These are phyloP conservation scores for Saksenaea vasiformis DNA, from an alignment of 371 early-diverging fungal species.

Conservation along the genomic window DNA sequence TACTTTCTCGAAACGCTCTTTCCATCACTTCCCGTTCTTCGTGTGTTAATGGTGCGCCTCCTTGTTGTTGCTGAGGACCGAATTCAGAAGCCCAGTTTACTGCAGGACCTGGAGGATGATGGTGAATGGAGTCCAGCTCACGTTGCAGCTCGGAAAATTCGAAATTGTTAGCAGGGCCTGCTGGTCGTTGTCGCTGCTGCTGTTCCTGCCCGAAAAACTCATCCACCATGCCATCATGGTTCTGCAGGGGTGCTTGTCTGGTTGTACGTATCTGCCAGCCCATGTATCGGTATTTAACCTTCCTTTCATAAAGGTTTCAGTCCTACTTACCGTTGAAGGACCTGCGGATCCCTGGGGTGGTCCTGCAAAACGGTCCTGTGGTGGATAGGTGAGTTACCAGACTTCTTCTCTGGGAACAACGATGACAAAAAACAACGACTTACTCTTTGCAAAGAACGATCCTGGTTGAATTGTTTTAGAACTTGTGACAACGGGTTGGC, in stretches of 20 bases:
- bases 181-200: conserved; percentile 18
- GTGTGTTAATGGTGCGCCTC: conserved; percentile 33
- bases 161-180: conserved; percentile 27
- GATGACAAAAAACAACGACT: conserved; percentile 4
- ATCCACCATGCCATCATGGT: conserved; percentile 42
- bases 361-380: conserved; percentile 44
- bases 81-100: conserved; percentile 63
- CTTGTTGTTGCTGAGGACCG: conserved; percentile 40
- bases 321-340: conserved; percentile 5
- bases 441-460: conserved; percentile 57
- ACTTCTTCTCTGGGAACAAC: conserved; percentile 1
- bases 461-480: conserved; percentile 57
- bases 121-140: conserved; percentile 55
- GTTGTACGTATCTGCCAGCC: conserved; percentile 20
- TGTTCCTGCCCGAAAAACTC: conserved; percentile 64
- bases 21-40: conserved; percentile 65
- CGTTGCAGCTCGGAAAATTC: conserved; percentile 56
- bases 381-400: background rate
- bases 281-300: background rate
- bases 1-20: conserved; percentile 56
- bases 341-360: conserved; percentile 32
- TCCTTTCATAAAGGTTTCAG: background rate
- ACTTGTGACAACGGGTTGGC: conserved; percentile 62
- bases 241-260: conserved; percentile 26
- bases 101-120: conserved; percentile 24